These are phyloP conservation scores for Boletus pseudo-olivaceus DNA, from an alignment of 768 basidiomycete genomes.

Conservation along the genomic window DNA sequence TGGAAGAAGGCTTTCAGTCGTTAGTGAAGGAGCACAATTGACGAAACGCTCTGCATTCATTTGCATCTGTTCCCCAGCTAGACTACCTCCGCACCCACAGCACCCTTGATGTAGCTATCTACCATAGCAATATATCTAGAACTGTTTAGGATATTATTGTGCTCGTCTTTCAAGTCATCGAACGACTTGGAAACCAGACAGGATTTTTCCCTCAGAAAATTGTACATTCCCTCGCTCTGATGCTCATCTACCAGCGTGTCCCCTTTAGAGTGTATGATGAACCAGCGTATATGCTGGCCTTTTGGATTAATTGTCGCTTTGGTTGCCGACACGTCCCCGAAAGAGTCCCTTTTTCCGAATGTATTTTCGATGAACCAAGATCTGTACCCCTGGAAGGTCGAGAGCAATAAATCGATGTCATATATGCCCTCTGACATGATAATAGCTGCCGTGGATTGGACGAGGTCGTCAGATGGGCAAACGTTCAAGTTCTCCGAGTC, in stretches of 20 bases:
- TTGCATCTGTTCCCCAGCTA: constrained; percentile 2
- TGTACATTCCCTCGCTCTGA: constrained; percentile 61
- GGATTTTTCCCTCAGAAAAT: constrained; percentile 41
- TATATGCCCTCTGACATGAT: constrained; percentile 76
- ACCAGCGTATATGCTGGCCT: constrained; percentile 50
- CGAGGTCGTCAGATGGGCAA: constrained; percentile 40
- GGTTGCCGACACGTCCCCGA: constrained; percentile 45
- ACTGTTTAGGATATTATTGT: constrained; percentile 49
- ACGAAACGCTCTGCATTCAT: constrained; percentile 1
- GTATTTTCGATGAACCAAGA: constrained; percentile 64
- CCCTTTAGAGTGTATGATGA: constrained; percentile 69
- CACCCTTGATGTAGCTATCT: constrained; percentile 35
- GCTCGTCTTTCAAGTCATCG: constrained; percentile 44
- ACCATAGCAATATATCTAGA: constrained; percentile 46
- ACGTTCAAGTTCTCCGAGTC: constrained; percentile 33
- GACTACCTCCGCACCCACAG: not conserved
- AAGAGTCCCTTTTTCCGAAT: constrained; percentile 54
- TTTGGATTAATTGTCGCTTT: constrained; percentile 37
- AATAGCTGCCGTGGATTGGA: constrained; percentile 49
- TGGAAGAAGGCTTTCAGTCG: constrained; percentile 58
- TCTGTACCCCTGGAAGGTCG: constrained; percentile 63
- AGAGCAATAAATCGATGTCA: constrained; percentile 63
- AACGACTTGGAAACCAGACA: constrained; percentile 35
- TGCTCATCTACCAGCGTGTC: constrained; percentile 62
- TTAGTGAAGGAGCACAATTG: constrained; percentile 15